Percentiles rank a stretch among this genome's conserved stretches.
Evolutionary conservation across 2,329 filamentous ascomycete genomes (phyloP).

Genomic region (Sarocladium brachiariae): DNA sequence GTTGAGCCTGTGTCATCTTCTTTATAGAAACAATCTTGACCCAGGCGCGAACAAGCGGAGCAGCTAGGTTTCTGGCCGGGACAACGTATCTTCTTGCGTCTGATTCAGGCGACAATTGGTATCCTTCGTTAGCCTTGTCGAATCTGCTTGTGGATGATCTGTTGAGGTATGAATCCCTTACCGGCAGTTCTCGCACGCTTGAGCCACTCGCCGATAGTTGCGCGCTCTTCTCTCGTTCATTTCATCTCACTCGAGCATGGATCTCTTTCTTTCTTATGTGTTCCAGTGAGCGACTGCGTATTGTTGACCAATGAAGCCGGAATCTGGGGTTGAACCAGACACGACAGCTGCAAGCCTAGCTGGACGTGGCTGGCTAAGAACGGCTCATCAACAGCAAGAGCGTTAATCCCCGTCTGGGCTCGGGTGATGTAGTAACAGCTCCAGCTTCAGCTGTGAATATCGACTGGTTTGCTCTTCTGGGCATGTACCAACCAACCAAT

Average conservation of each 20-base stretch:
- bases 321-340: neutral
- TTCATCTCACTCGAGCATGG: neutral
- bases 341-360: neutral
- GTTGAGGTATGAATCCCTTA: neutral
- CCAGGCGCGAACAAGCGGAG: neutral
- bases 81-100: slow-evolving; percentile 9
- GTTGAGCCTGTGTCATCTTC: neutral
- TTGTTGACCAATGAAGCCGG: neutral
- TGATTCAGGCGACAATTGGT: neutral
- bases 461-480: neutral
- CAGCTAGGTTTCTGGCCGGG: slow-evolving; percentile 1
- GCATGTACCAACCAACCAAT: neutral
- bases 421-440: neutral
- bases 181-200: slow-evolving; percentile 9
- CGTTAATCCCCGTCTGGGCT: neutral
- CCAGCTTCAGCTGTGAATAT: neutral
- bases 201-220: neutral
- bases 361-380: neutral
- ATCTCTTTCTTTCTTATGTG: neutral
- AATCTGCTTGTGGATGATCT: neutral
- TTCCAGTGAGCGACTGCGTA: neutral
- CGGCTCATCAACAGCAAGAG: neutral
- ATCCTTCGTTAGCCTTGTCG: neutral
- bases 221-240: slow-evolving; percentile 1
- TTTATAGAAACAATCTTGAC: neutral